Evolutionary conservation across 106 monocot genomes (phyloP).

Genomic region (Agapanthus africanus): DNA sequence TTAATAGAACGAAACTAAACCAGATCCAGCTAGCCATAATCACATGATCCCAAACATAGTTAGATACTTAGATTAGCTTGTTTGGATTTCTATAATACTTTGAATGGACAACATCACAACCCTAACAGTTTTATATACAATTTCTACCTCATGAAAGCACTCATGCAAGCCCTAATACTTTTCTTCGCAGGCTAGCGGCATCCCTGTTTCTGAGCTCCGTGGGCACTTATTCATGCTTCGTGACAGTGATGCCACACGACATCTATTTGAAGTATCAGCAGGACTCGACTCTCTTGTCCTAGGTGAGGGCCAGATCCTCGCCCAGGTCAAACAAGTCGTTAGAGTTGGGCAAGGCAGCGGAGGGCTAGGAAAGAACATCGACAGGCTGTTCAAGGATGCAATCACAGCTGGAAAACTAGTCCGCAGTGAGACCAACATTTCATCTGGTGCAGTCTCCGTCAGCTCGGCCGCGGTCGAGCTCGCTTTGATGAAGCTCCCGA

Average conservation of each 20-base stretch:
- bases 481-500: conserved; percentile 85
- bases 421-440: conserved; percentile 81
- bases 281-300: conserved; percentile 92
- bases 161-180: too few relatives aligned
- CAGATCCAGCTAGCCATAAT: too few relatives aligned
- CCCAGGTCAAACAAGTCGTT: conserved; percentile 94
- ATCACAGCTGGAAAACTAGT: conserved; percentile 85
- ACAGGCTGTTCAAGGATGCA: conserved; percentile 89
- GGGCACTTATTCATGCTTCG: conserved; percentile 83
- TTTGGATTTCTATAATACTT: too few relatives aligned
- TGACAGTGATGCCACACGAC: conserved; percentile 79
- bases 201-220: conserved; percentile 75
- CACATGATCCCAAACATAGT: too few relatives aligned
- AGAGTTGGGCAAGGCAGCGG: conserved; percentile 56
- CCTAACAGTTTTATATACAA: too few relatives aligned
- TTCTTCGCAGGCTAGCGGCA: conserved; percentile 66
- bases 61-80: too few relatives aligned
- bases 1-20: too few relatives aligned
- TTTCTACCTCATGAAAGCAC: too few relatives aligned
- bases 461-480: conserved; percentile 97
- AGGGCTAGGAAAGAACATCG: conserved; percentile 85
- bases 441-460: conserved; percentile 93
- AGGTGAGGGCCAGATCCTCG: conserved; percentile 94
- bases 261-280: conserved; percentile 88
- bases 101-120: too few relatives aligned